Conservation (phyloP, 2,329 filamentous ascomycete species). For the Rutstroemia sp. region DNA sequence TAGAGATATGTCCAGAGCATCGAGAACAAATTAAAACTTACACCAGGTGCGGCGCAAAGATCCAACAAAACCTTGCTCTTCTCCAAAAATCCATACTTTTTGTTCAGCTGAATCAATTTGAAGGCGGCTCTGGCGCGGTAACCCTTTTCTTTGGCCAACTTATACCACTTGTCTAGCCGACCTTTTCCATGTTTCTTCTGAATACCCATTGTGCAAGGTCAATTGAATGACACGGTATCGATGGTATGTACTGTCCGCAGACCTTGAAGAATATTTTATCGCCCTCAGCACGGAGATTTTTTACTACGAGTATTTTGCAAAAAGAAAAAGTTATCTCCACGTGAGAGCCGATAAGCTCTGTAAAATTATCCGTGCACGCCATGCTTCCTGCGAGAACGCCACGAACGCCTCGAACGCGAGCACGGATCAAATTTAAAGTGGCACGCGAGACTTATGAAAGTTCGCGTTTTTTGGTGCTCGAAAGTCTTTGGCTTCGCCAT, state of each 20-base stretch:
- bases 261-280: no score
- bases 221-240: not conserved
- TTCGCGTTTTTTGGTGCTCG: not conserved
- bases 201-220: constrained; percentile 64
- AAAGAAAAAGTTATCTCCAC: not conserved
- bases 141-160: constrained; percentile 95
- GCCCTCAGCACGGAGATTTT: no score
- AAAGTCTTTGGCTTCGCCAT: not conserved
- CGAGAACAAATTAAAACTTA: constrained; percentile 38
- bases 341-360: not conserved
- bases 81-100: constrained; percentile 97
- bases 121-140: constrained; percentile 94
- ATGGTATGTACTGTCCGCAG: no score
- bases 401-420: constrained; percentile 4
- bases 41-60: constrained; percentile 93
- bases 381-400: no score
- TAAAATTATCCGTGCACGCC: not conserved
- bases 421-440: constrained; percentile 1
- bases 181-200: constrained; percentile 99
- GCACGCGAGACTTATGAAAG: not conserved
- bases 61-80: constrained; percentile 94
- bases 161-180: constrained; percentile 98
- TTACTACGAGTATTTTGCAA: no score
- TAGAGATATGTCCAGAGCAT: constrained; percentile 11
- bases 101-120: constrained; percentile 97